Percentiles rank a stretch among this genome's conserved stretches.
Conservation (phyloP, 2,329 filamentous ascomycete species). For the Curvularia spicifera region DNA sequence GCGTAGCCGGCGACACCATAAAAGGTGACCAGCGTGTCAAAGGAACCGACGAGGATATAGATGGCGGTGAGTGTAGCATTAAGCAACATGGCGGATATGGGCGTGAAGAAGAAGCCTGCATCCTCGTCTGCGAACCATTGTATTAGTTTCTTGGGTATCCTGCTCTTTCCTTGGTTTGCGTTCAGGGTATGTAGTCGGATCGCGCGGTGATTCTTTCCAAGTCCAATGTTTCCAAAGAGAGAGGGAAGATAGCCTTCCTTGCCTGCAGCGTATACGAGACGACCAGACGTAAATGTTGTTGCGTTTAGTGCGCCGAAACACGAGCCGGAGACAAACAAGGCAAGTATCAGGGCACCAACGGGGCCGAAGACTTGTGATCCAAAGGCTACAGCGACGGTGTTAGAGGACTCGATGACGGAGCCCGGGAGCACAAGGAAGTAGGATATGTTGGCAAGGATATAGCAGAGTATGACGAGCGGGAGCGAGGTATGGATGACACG, state of each 20-base stretch:
- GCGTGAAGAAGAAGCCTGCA: slow-evolving; percentile 86
- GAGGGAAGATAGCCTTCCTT: slow-evolving; percentile 92
- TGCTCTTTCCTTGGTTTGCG: slow-evolving; percentile 26
- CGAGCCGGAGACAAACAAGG: slow-evolving; percentile 85
- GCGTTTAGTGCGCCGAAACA: slow-evolving; percentile 96
- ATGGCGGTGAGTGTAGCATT: slow-evolving; percentile 75
- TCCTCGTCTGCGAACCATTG: slow-evolving; percentile 63
- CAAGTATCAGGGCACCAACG: slow-evolving; percentile 80
- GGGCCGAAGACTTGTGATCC: slow-evolving; percentile 88
- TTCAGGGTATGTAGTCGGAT: slow-evolving; percentile 43
- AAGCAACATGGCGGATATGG: slow-evolving; percentile 87
- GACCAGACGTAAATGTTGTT: slow-evolving; percentile 88
- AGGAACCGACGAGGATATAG: slow-evolving; percentile 88
- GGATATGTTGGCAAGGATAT: slow-evolving; percentile 87
- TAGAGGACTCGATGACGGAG: slow-evolving; percentile 79
- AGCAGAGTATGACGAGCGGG: slow-evolving; percentile 88
- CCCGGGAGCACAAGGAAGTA: slow-evolving; percentile 94
- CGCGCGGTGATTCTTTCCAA: slow-evolving; percentile 57
- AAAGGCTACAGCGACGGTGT: slow-evolving; percentile 96
- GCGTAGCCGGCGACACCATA: slow-evolving; percentile 97
- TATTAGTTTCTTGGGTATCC: slow-evolving; percentile 32
- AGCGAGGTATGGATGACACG: slow-evolving; percentile 96
- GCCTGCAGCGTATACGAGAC: slow-evolving; percentile 90
- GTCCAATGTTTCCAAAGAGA: slow-evolving; percentile 82
- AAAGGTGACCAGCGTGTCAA: slow-evolving; percentile 90